Evolutionary conservation across 345 rosid species (phyloP).

Genomic region (Hibiscus tridactylites): DNA sequence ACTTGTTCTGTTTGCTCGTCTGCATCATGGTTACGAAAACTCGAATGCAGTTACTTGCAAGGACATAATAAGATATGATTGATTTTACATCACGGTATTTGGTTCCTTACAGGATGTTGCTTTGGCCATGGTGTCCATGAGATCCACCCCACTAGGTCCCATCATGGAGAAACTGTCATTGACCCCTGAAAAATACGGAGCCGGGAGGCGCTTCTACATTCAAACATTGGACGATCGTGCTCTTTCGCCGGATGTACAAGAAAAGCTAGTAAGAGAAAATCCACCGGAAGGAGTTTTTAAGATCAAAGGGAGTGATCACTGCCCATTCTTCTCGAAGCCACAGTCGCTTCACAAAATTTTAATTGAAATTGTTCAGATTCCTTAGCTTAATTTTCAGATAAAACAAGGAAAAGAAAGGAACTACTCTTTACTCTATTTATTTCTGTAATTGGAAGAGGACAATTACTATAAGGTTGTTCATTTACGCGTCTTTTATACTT

Average conservation of each 20-base stretch:
- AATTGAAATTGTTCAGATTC: constrained; percentile 76
- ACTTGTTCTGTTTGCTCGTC: background rate
- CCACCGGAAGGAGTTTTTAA: constrained; percentile 90
- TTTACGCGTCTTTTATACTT: background rate
- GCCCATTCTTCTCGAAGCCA: constrained; percentile 95
- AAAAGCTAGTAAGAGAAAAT: constrained; percentile 84
- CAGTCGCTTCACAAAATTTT: constrained; percentile 91
- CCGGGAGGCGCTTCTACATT: constrained; percentile 62
- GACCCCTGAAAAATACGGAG: constrained; percentile 60
- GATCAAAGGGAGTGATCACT: constrained; percentile 96
- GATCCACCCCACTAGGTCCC: constrained; percentile 82
- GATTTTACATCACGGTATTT: background rate
- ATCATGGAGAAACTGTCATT: constrained; percentile 75
- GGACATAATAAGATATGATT: too few relatives aligned
- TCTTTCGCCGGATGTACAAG: constrained; percentile 88
- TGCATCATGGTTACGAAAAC: too few relatives aligned
- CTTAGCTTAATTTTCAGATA: constrained; percentile 21
- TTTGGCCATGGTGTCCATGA: constrained; percentile 89
- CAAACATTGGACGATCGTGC: constrained; percentile 90
- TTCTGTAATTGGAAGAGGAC: constrained; percentile 1
- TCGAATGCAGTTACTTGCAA: too few relatives aligned
- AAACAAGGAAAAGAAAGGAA: background rate
- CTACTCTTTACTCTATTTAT: background rate
- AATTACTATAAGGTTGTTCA: background rate
- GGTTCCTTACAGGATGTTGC: constrained; percentile 68